A percentile compares a stretch with the other conserved stretches of the same genome.
Evolutionary conservation across 306 rosid genomes (phyloP).

Genomic region (Vicia sativa): DNA sequence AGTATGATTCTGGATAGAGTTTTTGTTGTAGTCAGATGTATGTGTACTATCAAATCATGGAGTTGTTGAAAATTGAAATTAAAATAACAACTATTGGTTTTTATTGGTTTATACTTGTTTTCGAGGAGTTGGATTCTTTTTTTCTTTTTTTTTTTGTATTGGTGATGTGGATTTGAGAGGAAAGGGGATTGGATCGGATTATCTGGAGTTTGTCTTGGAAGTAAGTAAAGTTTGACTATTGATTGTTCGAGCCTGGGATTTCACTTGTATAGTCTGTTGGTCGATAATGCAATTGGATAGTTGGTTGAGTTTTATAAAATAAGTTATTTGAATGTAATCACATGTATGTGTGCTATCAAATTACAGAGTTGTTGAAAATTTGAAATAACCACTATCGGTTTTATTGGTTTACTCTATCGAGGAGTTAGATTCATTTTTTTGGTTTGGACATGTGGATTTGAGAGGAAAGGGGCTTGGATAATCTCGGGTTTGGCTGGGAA

Average conservation of each 20-base stretch:
- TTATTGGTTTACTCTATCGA: not conserved
- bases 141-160: not conserved
- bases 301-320: not conserved
- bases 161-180: not conserved
- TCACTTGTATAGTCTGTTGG: not conserved
- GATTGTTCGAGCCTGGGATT: not conserved
- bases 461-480: not conserved
- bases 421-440: not conserved
- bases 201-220: not conserved
- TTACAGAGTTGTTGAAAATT: not conserved
- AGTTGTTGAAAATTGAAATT: not conserved
- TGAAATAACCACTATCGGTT: not conserved
- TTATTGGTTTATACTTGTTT: not conserved
- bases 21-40: too few relatives aligned
- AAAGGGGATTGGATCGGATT: not conserved
- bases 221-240: not conserved
- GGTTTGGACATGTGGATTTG: not conserved
- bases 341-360: not conserved
- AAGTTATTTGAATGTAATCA: too few relatives aligned
- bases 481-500: not conserved
- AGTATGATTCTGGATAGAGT: too few relatives aligned
- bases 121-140: not conserved
- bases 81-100: not conserved
- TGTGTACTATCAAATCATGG: not conserved
- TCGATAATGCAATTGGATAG: conserved; percentile 12